phyloP scores from a whole-genome alignment of 495 filamentous ascomycete genomes.

The Hypoxylon lenormandii region DNA sequence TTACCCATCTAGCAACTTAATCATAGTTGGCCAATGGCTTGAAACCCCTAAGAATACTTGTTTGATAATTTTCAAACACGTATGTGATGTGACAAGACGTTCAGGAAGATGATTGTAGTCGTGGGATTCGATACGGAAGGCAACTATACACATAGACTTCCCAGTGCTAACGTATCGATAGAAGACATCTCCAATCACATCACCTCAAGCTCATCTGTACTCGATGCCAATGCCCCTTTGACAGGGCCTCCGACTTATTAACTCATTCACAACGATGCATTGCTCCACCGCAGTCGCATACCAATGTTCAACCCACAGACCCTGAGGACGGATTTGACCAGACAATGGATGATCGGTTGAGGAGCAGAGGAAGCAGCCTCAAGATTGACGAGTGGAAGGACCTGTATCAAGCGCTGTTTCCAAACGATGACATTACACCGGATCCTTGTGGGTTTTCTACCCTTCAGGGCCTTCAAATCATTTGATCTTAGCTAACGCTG shows the following conservation, averaged over 20 bases:
- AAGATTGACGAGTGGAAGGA: conserved; percentile 8
- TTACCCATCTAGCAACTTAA: neutral
- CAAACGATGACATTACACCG: conserved; percentile 2
- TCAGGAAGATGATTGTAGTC: too few species aligned
- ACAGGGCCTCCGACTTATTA: neutral
- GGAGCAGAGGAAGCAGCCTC: neutral
- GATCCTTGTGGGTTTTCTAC: conserved; percentile 5
- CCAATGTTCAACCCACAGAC: neutral
- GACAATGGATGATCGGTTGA: conserved; percentile 1
- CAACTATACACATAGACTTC: too few species aligned
- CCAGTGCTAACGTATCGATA: too few species aligned
- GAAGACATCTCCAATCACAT: too few species aligned
- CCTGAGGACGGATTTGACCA: conserved; percentile 21
- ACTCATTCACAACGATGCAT: conserved; percentile 3
- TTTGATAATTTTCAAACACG: neutral
- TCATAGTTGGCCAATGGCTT: neutral
- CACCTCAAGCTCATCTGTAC: neutral
- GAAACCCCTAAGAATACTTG: neutral
- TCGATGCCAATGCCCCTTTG: neutral
- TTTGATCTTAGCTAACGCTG: neutral
- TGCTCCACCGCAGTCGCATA: neutral
- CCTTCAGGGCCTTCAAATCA: neutral
- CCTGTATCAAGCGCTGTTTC: conserved; percentile 14
- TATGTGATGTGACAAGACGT: neutral
- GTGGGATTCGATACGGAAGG: too few species aligned